A percentile compares a stretch with the other conserved stretches of the same genome.
Conservation (phyloP, 2,329 filamentous ascomycete species). For the Magnaporthales sp. region DNA sequence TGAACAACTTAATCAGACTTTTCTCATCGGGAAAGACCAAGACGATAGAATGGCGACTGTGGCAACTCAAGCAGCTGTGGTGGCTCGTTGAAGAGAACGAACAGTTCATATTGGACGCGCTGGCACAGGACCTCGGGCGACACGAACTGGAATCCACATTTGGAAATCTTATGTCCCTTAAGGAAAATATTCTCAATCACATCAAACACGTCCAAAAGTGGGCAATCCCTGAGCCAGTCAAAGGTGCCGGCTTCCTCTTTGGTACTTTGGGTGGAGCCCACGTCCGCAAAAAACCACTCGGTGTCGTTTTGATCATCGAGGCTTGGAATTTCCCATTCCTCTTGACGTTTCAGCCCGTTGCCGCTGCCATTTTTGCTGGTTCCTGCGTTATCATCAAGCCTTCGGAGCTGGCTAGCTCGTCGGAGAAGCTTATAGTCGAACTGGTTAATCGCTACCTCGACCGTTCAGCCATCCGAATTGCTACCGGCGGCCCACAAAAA, state of each 20-base stretch:
- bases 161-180: constrained; percentile 20
- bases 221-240: constrained; percentile 24
- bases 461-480: constrained; percentile 22
- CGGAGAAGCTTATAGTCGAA: constrained; percentile 26
- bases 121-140: constrained; percentile 25
- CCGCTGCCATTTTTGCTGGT: constrained; percentile 34
- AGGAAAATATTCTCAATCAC: constrained; percentile 25
- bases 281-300: constrained; percentile 32
- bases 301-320: constrained; percentile 32
- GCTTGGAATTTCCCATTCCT: constrained; percentile 38
- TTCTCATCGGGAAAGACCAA: neutral
- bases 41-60: neutral
- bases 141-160: constrained; percentile 23
- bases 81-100: constrained; percentile 32
- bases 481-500: constrained; percentile 26
- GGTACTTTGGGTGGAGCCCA: constrained; percentile 18
- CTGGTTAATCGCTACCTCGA: constrained; percentile 34
- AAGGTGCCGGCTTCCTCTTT: constrained; percentile 17
- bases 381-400: constrained; percentile 33
- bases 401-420: constrained; percentile 25
- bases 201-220: constrained; percentile 29
- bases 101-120: constrained; percentile 19
- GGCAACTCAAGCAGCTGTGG: constrained; percentile 14
- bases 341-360: constrained; percentile 26
- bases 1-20: neutral